Evolutionary conservation across 2,329 filamentous ascomycete species (phyloP), one percentile per base, ranked within the genome.

Genomic region (Fulvia fulva): DNA sequence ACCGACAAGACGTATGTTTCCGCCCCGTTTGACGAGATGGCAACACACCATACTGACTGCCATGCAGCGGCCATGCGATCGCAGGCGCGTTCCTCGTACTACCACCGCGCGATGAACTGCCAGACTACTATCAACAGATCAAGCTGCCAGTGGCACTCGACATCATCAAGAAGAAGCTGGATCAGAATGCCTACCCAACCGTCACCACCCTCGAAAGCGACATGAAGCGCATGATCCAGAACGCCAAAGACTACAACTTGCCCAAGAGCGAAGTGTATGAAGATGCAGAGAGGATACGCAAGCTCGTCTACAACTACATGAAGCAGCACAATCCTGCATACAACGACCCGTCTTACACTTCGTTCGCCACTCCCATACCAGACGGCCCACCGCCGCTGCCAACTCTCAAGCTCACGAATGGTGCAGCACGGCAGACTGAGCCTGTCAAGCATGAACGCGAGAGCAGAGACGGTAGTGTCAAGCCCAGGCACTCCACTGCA

Each of bases 281-380:
- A 45, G 91, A 96, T 76, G 90, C 91, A 8, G 91, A 96, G 74
- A 85, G 90, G 51, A 83, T 96, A 47, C 83, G 91, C 49, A 96
- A 96, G 75, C 87, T 90, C 2, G 81, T 93, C 43, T 92, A 89
- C 72, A 93, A 92, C 68, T 91, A 86, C 73, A 96, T 96, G 91
- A 87, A 87, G 56, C 89, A 89, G 72, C 83, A 87, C 66, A 96
- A 96, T 67, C 91, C 91, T 14, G 90, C 89, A 16, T 96, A 96
- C 73, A 75, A 82, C 64, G 76, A 83, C 63, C 78, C 80, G 16
- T 80, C 82, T 49, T 94, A 95, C 69, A 81, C 83, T 60, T 87
- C 89, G 5, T 80, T 88, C 47, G 83, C 90, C 5, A 91, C 90
- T 1, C 89, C 90, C 0, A 79, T 92, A 16, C 87, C 87, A 0